Percentiles rank a stretch among this genome's conserved stretches.
Conservation (phyloP, 805 yeast genomes). For the Lipomyces yamanashiensis region DNA sequence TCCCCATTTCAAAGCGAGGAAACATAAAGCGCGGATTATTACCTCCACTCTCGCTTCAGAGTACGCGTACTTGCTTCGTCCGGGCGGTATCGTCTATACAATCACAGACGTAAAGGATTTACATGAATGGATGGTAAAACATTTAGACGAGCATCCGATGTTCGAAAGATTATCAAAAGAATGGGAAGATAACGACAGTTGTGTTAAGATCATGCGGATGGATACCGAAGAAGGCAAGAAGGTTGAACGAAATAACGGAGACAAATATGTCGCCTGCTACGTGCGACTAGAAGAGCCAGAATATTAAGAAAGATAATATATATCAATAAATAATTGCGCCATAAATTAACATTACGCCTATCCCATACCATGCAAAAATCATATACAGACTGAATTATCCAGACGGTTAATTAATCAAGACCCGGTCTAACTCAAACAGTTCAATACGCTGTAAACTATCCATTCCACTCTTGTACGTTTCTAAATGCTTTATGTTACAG, state of each 20-base stretch:
- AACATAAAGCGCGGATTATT: slow-evolving; percentile 95
- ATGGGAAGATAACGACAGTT: slow-evolving; percentile 78
- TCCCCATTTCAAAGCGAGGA: slow-evolving; percentile 96
- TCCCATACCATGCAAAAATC: neutral
- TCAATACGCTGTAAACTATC: slow-evolving; percentile 19
- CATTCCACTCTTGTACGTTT: slow-evolving; percentile 14
- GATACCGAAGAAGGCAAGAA: slow-evolving; percentile 99
- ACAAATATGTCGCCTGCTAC: slow-evolving; percentile 80
- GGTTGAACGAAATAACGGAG: slow-evolving; percentile 87
- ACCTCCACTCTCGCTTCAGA: slow-evolving; percentile 85
- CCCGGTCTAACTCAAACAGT: slow-evolving; percentile 19
- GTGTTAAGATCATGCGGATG: slow-evolving; percentile 84
- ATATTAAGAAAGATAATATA: slow-evolving; percentile 1
- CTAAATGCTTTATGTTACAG: slow-evolving; percentile 22
- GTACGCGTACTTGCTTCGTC: slow-evolving; percentile 85
- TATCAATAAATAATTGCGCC: neutral
- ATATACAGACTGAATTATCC: neutral
- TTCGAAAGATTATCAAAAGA: slow-evolving; percentile 78
- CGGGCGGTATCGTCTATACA: slow-evolving; percentile 88
- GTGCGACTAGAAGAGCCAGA: slow-evolving; percentile 34
- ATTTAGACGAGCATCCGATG: slow-evolving; percentile 86
- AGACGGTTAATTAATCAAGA: neutral
- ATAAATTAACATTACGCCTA: neutral
- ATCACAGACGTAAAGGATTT: slow-evolving; percentile 94
- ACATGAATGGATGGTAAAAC: slow-evolving; percentile 95